A percentile compares a stretch with the other conserved stretches of the same genome.
Conservation (phyloP, 1,284 basidiomycete genomes). For the Naganishia cerealis region DNA sequence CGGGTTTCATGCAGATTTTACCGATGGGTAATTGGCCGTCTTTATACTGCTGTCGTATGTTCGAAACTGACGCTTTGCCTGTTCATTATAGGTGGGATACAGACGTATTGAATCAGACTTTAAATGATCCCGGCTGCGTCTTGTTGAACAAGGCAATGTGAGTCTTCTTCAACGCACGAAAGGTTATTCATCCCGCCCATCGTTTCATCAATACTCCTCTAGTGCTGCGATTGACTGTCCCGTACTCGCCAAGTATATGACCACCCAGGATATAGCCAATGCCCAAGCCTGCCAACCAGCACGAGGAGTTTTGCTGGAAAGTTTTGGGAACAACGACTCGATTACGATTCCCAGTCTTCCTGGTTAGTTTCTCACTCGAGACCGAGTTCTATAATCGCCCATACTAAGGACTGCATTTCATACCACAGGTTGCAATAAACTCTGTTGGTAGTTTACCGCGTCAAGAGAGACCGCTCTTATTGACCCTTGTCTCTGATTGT, state of each 20-base stretch:
- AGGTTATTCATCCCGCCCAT: background rate
- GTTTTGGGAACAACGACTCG: slow-evolving; percentile 37
- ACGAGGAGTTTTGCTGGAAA: slow-evolving; percentile 40
- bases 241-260: slow-evolving; percentile 38
- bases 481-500: slow-evolving; percentile 29
- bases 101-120: slow-evolving; percentile 38
- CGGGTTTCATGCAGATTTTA: slow-evolving; percentile 46
- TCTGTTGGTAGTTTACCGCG: slow-evolving; percentile 27
- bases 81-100: slow-evolving; percentile 40
- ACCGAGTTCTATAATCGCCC: too few relatives aligned
- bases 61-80: background rate
- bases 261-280: slow-evolving; percentile 33
- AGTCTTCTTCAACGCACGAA: background rate
- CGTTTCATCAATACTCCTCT: background rate
- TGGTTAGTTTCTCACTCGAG: slow-evolving; percentile 26
- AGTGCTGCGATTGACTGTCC: slow-evolving; percentile 39
- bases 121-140: slow-evolving; percentile 41
- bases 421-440: slow-evolving; percentile 43
- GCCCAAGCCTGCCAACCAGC: slow-evolving; percentile 40
- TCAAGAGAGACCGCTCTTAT: background rate
- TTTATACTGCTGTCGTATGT: too few relatives aligned
- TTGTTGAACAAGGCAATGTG: slow-evolving; percentile 18
- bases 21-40: slow-evolving; percentile 15
- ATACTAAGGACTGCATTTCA: background rate
- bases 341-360: slow-evolving; percentile 40